phyloP scores from a whole-genome alignment of 2,329 filamentous ascomycete species.

The Akanthomyces muscarius region DNA sequence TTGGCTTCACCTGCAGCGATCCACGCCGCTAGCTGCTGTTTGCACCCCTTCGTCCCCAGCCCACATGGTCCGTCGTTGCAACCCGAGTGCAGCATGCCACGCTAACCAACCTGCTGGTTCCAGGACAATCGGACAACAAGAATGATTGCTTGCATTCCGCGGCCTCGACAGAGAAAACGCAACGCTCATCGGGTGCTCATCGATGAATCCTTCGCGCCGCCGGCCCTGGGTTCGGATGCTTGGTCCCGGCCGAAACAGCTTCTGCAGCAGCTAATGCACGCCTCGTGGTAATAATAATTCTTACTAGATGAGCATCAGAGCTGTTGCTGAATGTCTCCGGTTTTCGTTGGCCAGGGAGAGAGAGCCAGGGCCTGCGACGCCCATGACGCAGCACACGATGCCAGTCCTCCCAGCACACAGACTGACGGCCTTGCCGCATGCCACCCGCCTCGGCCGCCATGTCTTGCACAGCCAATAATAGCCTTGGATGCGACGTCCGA shows the following conservation, averaged over 20 bases:
- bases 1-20: slow-evolving; percentile 11
- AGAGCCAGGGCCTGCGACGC: background rate
- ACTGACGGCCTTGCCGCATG: slow-evolving; percentile 1
- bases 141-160: background rate
- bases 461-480: background rate
- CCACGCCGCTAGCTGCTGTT: background rate
- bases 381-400: slow-evolving; percentile 7
- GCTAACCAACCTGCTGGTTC: background rate
- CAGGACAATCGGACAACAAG: background rate
- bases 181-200: background rate
- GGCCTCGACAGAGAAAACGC: background rate
- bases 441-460: background rate
- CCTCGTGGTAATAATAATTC: too few species aligned
- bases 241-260: background rate
- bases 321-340: background rate
- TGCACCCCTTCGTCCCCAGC: background rate
- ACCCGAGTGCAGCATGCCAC: background rate
- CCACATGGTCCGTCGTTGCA: background rate
- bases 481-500: slow-evolving; percentile 1
- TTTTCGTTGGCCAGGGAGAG: background rate
- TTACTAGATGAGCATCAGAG: too few species aligned
- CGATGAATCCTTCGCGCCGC: background rate
- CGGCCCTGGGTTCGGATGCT: too few species aligned
- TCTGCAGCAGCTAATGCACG: background rate
- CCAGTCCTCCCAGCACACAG: background rate